Percentiles rank a stretch among this genome's conserved stretches.
phyloP scores from a whole-genome alignment of 768 basidiomycete species.

The Pisolithus tinctorius region DNA sequence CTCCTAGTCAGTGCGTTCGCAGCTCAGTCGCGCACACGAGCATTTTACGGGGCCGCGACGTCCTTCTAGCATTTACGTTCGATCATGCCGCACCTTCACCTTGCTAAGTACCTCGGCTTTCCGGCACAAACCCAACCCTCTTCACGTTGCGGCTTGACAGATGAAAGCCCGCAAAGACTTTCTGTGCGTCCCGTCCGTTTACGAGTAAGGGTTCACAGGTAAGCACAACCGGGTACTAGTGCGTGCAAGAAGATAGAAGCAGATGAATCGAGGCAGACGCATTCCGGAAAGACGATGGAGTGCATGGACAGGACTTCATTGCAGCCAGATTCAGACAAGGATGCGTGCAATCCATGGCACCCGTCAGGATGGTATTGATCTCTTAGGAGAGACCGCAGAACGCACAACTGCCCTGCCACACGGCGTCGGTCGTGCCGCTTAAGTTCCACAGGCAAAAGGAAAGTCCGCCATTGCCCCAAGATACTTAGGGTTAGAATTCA shows the following conservation, averaged over 20 bases:
- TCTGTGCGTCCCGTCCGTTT: slow-evolving; percentile 16
- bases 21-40: slow-evolving; percentile 29
- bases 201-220: slow-evolving; percentile 43
- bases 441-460: slow-evolving; percentile 19
- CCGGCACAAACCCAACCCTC: slow-evolving; percentile 45
- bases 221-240: slow-evolving; percentile 43
- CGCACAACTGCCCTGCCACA: slow-evolving; percentile 10
- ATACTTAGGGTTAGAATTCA: slow-evolving; percentile 60
- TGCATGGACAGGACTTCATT: slow-evolving; percentile 32
- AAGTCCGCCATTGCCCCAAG: slow-evolving; percentile 27
- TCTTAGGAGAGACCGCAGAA: slow-evolving; percentile 3
- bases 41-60: slow-evolving; percentile 37
- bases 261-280: slow-evolving; percentile 27
- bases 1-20: slow-evolving; percentile 30
- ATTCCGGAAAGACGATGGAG: slow-evolving; percentile 49
- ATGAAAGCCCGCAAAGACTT: slow-evolving; percentile 19
- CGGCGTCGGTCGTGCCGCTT: slow-evolving; percentile 14
- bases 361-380: slow-evolving; percentile 3
- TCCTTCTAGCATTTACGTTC: slow-evolving; percentile 36
- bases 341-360: slow-evolving; percentile 13
- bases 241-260: slow-evolving; percentile 19
- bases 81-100: slow-evolving; percentile 5
- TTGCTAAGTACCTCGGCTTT: slow-evolving; percentile 35
- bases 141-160: slow-evolving; percentile 15
- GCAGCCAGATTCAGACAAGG: slow-evolving; percentile 22